Evolutionary conservation across 257 asterid genomes (phyloP), one percentile per base, ranked within the genome.

Genomic region (Plantago ovata): DNA sequence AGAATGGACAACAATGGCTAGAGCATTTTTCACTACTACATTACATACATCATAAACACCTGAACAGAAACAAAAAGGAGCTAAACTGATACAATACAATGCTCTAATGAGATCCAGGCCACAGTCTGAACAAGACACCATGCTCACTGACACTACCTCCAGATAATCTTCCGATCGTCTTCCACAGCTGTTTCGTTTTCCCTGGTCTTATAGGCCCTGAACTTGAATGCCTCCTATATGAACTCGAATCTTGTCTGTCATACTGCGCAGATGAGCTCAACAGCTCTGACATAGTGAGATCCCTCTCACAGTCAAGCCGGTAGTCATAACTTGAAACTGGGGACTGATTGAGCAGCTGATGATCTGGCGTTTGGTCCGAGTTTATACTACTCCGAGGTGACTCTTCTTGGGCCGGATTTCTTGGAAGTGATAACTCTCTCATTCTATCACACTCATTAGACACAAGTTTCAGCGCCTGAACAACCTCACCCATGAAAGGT

Each of bases 401-500:
- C 54, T 84, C 80, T 44, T 78, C 87, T 15, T 10, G 79, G 72
- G 85, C 81, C 33, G 65, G 65, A 51, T 75, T 81, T 73, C 75
- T 72, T 18, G 87, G 36, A 28, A 28, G 77, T 9, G 53, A 64
- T 4, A 51, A 38, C 45, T 71, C 87, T 49, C 32, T 77, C 7
- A 69, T 68, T 49, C 77, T 80, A 7, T 81, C 85, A 7, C 81
- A 77, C 87, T 88, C 86, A 1, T 75, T 80, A 71, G 87, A 85
- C 9, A 93, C 83, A 38, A 93, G 76, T 67, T 86, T 93, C 56
- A 89, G 65, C 11, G 97, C 98, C 64, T 93, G 98, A 51, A 89
- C 92, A 3, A 93, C 97, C 69, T 93, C 98, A 7, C 98, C 96
- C 98, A 93, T 93, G 69, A 79, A 93, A 6, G 97, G 97, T 46